A percentile compares a stretch with the other conserved stretches of the same genome.
Conservation (phyloP, 306 rosid genomes). For the Cucurbita argyrosperma region DNA sequence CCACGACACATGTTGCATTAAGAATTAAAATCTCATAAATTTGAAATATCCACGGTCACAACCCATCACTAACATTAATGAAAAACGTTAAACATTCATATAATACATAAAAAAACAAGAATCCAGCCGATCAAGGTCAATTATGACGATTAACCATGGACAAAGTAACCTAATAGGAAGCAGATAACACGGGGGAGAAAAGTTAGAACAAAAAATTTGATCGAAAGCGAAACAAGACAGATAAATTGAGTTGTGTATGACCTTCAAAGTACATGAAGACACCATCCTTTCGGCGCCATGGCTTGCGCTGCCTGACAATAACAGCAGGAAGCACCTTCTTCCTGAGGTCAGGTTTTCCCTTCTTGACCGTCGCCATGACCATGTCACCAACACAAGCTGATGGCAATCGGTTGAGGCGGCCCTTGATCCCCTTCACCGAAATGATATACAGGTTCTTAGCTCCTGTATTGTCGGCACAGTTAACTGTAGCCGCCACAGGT, state of each 20-base stretch:
- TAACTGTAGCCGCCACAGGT: conserved; percentile 92
- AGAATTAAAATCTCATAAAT: too few species aligned
- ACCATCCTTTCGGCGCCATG: conserved; percentile 92
- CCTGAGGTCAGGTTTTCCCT: conserved; percentile 82
- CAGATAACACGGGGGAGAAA: neutral
- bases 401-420: conserved; percentile 68
- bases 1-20: too few species aligned
- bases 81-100: too few species aligned
- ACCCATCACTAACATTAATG: too few species aligned
- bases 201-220: neutral
- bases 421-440: conserved; percentile 87
- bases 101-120: neutral
- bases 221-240: neutral
- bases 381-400: conserved; percentile 93
- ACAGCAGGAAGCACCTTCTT: conserved; percentile 90
- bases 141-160: neutral
- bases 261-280: conserved; percentile 93
- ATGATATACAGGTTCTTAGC: conserved; percentile 85
- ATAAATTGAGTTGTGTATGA: neutral
- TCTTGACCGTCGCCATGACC: conserved; percentile 97
- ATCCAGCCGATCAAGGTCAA: neutral
- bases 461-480: conserved; percentile 85
- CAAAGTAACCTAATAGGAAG: neutral
- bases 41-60: too few species aligned
- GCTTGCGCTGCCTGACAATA: conserved; percentile 85